These are phyloP conservation scores for Fusarium euwallaceae DNA, from an alignment of 2,329 filamentous ascomycete genomes.

Conservation along the genomic window DNA sequence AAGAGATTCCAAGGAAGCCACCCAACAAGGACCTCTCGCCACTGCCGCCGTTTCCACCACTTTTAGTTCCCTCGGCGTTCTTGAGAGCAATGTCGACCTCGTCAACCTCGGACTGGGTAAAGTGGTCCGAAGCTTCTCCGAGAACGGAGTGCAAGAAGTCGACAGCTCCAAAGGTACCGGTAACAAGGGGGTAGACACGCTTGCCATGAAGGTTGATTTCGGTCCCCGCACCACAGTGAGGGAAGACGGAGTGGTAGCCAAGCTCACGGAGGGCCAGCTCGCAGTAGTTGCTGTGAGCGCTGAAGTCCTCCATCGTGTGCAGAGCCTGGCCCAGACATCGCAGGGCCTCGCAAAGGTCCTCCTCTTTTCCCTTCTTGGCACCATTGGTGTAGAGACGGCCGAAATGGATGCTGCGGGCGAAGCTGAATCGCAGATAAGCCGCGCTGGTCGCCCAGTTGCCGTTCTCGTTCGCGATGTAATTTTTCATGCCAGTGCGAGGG, in stretches of 20 bases:
- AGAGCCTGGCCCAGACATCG: conserved; percentile 81
- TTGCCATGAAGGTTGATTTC: conserved; percentile 74
- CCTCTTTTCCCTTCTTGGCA: conserved; percentile 73
- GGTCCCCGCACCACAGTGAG: conserved; percentile 77
- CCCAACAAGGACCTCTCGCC: conserved; percentile 52
- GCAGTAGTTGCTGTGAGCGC: conserved; percentile 86
- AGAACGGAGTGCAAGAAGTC: conserved; percentile 86
- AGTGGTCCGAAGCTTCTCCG: conserved; percentile 84
- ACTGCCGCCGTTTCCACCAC: conserved; percentile 51
- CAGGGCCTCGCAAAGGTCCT: conserved; percentile 84
- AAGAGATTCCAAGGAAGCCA: conserved; percentile 57
- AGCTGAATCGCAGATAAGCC: conserved; percentile 84
- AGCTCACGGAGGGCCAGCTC: conserved; percentile 83
- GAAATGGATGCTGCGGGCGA: conserved; percentile 81
- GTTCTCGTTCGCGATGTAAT: conserved; percentile 94
- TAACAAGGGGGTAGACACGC: conserved; percentile 80
- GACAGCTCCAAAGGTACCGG: conserved; percentile 81
- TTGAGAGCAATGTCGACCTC: conserved; percentile 82
- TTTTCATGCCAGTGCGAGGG: conserved; percentile 92
- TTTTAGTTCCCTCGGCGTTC: conserved; percentile 69
- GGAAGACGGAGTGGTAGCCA: conserved; percentile 83
- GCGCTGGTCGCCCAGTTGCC: conserved; percentile 91
- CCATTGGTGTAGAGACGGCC: conserved; percentile 81
- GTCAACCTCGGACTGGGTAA: conserved; percentile 87
- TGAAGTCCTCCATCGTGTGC: conserved; percentile 84